Evolutionary conservation across 257 asterid species (phyloP), one percentile per base, ranked within the genome.

Genomic region (Solanum megistacrolobum): DNA sequence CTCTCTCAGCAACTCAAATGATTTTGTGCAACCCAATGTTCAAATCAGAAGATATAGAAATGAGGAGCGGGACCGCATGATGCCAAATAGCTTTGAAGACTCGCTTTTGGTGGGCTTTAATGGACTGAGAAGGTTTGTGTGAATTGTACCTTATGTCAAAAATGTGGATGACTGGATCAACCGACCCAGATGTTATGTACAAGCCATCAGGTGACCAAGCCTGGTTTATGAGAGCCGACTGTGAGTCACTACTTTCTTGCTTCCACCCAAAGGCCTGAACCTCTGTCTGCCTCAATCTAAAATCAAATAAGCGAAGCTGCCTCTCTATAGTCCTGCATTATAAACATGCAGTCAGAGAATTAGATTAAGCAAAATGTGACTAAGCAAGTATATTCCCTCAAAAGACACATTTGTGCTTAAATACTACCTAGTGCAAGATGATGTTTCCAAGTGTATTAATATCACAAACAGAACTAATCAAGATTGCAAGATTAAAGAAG

Each of bases 41-140:
- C 41, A 93, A 90, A 90, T 97, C 99, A 12, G 99, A 96, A n/a
- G 99, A 97, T 68, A 95, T 97, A 81, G 99, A 96, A 92, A 97
- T 91, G 76, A 96, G 90, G 79, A 97, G 94, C 7, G 99, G 99
- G 55, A 93, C 92, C 58, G 93, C 84, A 65, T 92, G 94, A 91
- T 97, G 98, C 98, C 99, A 96, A 12, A 94, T 94, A 9, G 98
- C 99, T 90, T 96, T 97, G 91, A 97, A 97, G 82, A 97, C 99
- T 65, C 99, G 92, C 88, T 97, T 97, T 69, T 97, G 96, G 89
- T 97, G 99, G 84, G 98, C 97, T 73, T 88, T 90, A 32, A 96
- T 87, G 14, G 99, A 93, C 91, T 97, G 99, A 35, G 96, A 93
- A 21, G 99, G 98, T 78, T 73, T 88, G 83, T 87, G 91, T 8